Base-by-base conservation (phyloP, 2,329 filamentous ascomycete genomes). In the Catunica adiposa region DNA sequence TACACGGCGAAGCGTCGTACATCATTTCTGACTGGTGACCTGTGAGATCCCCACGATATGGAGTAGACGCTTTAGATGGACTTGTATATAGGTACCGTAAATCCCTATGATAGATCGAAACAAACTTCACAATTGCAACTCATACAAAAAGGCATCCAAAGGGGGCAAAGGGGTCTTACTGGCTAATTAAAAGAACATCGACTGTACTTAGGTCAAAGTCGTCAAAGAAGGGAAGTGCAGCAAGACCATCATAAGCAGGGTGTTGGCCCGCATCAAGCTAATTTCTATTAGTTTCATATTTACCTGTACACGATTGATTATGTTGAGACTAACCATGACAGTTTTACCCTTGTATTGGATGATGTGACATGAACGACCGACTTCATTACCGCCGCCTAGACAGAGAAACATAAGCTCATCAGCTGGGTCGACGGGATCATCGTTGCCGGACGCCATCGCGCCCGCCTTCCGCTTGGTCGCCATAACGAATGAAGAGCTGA, bases 321-420 rank as follows among this genome's bases (percentile, higher is more conserved):
- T 7, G 11, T 23, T 42, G 6, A 20, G 22, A 54, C 64, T 63
- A 73, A 94, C 89, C 92, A 98, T 98, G 62, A 98, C 88, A 4
- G 90, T 97, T 70, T 98, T 98, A 60, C 92, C 92, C 71, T 97
- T 98, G 78, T 98, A 98, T 66, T 97, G 89, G 59, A 98, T 82
- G 63, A 98, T 95, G 67, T 98, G 92, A 69, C 92, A 97, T 61
- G 92, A 97, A 61, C 92, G 79, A 55, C 92, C 92, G 60, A 98
- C 92, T 70, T 98, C 92, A 68, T 96, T 97, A 62, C 92, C 92
- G 59, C 92, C 92, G 59, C 92, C 92, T 38, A 98, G 73, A 64
- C 88, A 94, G 55, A 95, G 78, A 65, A 98, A 98, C 72, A 89
- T 86, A 58, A 98, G 79, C 73, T 97, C 89, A 66, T 98, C 92